Base-by-base conservation (phyloP, 2,329 filamentous ascomycete species). In the Saccharata proteae region DNA sequence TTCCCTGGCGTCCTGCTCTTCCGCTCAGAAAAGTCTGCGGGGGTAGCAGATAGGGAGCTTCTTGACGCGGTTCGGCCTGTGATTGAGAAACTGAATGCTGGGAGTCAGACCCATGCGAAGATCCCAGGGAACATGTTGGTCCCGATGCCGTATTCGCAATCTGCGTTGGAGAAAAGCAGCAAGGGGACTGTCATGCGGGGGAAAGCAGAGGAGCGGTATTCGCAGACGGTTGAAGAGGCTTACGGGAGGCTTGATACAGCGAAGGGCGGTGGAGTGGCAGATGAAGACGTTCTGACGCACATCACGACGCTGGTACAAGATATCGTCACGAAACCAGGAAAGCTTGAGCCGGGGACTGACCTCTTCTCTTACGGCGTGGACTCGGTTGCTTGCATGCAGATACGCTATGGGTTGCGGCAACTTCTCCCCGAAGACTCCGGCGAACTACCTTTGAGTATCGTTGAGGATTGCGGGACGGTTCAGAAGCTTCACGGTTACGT, bases 401-500 rank as follows among this genome's bases (percentile, higher is more conserved):
- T 76, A 13, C 51, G 67, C 11, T 46, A 48, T 19, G 47, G 48
- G 8, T 39, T 63, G 7, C 46, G 45, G 18, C 42, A 43, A 24
- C 40, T 64, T 5, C 40, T 61, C n/a, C 53, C 54, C 1, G 31
- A 47, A 6, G 43, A 40, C 23, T 31, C 48, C n/a, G 38, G 43
- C 16, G 43, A 51, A 0, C 43, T 77, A 2, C 69, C 73, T 1
- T 54, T 68, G 37, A 77, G 71, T 35, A 46, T 77, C 1, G 62
- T 78, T 0, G 74, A 77, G 39, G 69, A 77, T 36, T 65, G 64
- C 34, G 68, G 69, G 1, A 73, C 61, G 2, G 52, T 75, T n/a
- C 40, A 56, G 11, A 48, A 52, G 26, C 46, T 64, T 10, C 45
- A 48, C 13, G 43, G 57, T 8, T 55, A 52, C 29, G 44, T 67